Evolutionary conservation across 2,329 filamentous ascomycete genomes (phyloP).

Genomic region (Annulohypoxylon truncatum): DNA sequence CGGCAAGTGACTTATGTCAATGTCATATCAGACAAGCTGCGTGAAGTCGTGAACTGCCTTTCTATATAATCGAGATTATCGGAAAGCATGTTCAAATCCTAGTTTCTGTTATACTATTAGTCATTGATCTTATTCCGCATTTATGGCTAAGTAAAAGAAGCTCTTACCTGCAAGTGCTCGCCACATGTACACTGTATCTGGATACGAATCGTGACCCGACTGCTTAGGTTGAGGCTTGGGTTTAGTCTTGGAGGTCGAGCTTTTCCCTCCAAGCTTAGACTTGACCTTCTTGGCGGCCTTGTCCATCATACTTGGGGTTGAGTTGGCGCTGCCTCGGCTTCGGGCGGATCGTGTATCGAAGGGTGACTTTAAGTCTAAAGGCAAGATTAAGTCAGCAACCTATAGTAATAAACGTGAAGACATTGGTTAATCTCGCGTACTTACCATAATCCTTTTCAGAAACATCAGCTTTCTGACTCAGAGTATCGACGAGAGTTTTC

Average conservation of each 20-base stretch:
- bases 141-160: too few species aligned
- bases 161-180: slow-evolving; percentile 33
- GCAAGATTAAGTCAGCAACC: background rate
- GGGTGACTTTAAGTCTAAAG: slow-evolving; percentile 30
- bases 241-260: slow-evolving; percentile 19
- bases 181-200: slow-evolving; percentile 32
- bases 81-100: slow-evolving; percentile 10
- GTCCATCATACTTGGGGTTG: slow-evolving; percentile 21
- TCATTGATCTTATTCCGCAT: background rate
- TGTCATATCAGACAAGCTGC: background rate
- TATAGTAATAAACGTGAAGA: background rate
- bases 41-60: background rate
- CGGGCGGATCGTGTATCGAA: slow-evolving; percentile 10
- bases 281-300: slow-evolving; percentile 40
- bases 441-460: slow-evolving; percentile 22
- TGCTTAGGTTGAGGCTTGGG: slow-evolving; percentile 14
- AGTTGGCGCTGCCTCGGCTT: slow-evolving; percentile 8
- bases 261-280: slow-evolving; percentile 37
- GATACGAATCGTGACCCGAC: slow-evolving; percentile 28
- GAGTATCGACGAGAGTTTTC: slow-evolving; percentile 36
- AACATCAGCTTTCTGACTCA: background rate
- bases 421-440: background rate
- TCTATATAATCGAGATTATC: background rate
- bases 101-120: slow-evolving; percentile 22
- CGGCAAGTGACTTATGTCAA: background rate